These are phyloP conservation scores for Lasiodiplodia sp. DNA, from an alignment of 2,329 filamentous ascomycete genomes.

Conservation along the genomic window DNA sequence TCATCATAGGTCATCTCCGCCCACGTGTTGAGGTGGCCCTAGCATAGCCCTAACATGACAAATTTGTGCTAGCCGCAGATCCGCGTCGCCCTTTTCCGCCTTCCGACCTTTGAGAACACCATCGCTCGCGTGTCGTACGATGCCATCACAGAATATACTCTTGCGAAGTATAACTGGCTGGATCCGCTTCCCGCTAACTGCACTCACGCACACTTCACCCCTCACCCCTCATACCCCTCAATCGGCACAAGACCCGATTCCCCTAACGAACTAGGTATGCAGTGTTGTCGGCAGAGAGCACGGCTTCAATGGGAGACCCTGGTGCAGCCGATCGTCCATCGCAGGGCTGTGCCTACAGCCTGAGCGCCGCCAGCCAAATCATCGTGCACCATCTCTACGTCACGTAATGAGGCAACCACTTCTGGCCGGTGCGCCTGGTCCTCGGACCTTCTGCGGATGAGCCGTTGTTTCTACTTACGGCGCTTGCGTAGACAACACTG, in stretches of 20 bases:
- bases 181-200: background rate
- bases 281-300: background rate
- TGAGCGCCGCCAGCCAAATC: background rate
- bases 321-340: background rate
- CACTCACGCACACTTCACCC: background rate
- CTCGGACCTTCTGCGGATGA: constrained; percentile 19
- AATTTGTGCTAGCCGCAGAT: constrained; percentile 12
- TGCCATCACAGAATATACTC: background rate
- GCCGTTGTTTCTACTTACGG: constrained; percentile 13
- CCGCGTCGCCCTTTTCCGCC: background rate
- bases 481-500: background rate
- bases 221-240: background rate
- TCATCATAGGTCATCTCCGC: constrained; percentile 5
- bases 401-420: constrained; percentile 16
- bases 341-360: background rate
- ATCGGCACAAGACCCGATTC: background rate
- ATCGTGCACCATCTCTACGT: background rate
- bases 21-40: background rate
- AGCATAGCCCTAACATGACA: constrained; percentile 1
- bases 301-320: constrained; percentile 10
- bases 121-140: background rate
- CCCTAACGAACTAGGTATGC: background rate
- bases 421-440: background rate
- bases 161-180: background rate
- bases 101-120: background rate